Conservation (phyloP, 257 asterid genomes). For the Rubia yunnanensis region DNA sequence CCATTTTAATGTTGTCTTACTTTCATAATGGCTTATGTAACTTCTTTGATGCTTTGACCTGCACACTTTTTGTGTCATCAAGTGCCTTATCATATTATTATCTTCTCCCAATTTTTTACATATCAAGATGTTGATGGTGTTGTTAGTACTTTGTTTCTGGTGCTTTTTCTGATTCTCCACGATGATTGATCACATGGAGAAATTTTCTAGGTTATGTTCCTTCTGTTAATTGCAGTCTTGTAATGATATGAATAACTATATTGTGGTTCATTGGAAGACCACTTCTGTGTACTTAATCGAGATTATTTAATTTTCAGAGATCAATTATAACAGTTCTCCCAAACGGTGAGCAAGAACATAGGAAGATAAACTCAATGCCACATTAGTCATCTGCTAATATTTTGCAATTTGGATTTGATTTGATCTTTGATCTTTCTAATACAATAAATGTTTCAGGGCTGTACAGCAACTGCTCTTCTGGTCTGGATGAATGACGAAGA, state of each 20-base stretch:
- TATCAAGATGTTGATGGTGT: neutral
- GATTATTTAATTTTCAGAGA: neutral
- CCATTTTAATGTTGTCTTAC: neutral
- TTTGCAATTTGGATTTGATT: constrained; percentile 1
- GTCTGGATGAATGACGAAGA: constrained; percentile 66
- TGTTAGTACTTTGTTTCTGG: neutral
- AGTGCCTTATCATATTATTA: neutral
- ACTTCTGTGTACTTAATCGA: neutral
- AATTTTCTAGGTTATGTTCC: neutral
- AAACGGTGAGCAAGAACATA: neutral
- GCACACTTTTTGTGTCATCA: neutral
- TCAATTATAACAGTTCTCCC: neutral
- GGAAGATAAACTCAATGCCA: neutral
- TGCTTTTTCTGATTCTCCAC: neutral
- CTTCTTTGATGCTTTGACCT: neutral
- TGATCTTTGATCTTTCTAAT: constrained; percentile 16
- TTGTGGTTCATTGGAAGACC: neutral
- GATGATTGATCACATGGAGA: neutral
- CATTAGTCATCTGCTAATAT: neutral
- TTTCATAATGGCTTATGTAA: neutral
- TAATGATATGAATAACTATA: neutral
- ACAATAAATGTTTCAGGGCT: constrained; percentile 63
- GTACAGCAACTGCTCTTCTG: constrained; percentile 93
- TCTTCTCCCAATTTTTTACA: neutral
- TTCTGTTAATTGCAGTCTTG: neutral